Evolutionary conservation across 108 stramenopile species (phyloP).

Genomic region (Discostella pseudostelligera): DNA sequence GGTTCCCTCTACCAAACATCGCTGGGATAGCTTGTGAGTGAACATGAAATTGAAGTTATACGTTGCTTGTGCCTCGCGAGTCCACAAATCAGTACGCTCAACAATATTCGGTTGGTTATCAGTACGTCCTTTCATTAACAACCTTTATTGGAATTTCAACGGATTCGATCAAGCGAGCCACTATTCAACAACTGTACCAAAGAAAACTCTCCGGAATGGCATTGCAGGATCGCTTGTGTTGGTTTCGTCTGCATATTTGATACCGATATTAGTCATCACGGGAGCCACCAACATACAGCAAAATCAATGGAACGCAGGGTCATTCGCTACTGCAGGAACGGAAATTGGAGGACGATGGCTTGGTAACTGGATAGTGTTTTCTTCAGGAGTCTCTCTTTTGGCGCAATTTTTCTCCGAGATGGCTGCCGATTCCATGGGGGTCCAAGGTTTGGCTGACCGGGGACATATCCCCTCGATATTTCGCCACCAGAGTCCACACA

Average conservation of each 20-base stretch:
- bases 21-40: slow-evolving; percentile 52
- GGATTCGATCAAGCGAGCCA: slow-evolving; percentile 63
- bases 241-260: slow-evolving; percentile 40
- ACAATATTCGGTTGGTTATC: background rate
- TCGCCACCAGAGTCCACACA: slow-evolving; percentile 16
- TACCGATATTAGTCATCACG: slow-evolving; percentile 54
- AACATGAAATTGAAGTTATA: no score
- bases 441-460: slow-evolving; percentile 71
- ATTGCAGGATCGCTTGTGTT: slow-evolving; percentile 38
- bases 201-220: slow-evolving; percentile 39
- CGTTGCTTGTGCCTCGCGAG: background rate
- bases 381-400: slow-evolving; percentile 50
- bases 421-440: slow-evolving; percentile 61
- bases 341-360: slow-evolving; percentile 62
- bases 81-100: background rate
- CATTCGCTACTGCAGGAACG: slow-evolving; percentile 56
- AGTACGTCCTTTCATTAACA: slow-evolving; percentile 59
- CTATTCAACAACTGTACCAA: slow-evolving; percentile 62
- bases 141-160: slow-evolving; percentile 71
- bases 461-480: slow-evolving; percentile 56
- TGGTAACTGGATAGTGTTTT: slow-evolving; percentile 56
- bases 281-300: slow-evolving; percentile 50
- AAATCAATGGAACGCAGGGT: slow-evolving; percentile 57
- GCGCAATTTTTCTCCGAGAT: slow-evolving; percentile 71
- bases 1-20: slow-evolving; percentile 24